These are phyloP conservation scores for Serpula lacrymans DNA, from an alignment of 768 basidiomycete species.

Conservation along the genomic window DNA sequence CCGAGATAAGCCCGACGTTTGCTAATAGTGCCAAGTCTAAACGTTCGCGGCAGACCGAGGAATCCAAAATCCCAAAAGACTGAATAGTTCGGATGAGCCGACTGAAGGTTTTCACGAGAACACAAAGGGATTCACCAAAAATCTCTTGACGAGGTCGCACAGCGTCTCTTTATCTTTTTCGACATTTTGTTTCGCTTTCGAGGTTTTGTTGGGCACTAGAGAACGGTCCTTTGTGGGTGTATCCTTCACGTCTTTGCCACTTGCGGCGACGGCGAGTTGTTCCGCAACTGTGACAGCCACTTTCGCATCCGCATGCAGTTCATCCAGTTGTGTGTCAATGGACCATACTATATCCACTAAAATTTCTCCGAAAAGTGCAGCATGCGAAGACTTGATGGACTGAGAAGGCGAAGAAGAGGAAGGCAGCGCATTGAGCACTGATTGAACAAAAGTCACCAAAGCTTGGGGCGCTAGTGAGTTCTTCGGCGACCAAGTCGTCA, in stretches of 20 bases:
- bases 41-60: conserved; percentile 67
- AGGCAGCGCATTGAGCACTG: conserved; percentile 57
- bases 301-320: conserved; percentile 57
- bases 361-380: conserved; percentile 56
- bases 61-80: conserved; percentile 55
- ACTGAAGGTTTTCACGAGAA: background rate
- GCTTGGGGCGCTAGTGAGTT: conserved; percentile 43
- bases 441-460: conserved; percentile 63
- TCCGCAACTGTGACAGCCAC: conserved; percentile 32
- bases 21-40: conserved; percentile 65
- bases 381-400: conserved; percentile 35
- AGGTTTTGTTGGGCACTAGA: conserved; percentile 24
- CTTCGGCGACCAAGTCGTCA: conserved; percentile 53
- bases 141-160: conserved; percentile 51
- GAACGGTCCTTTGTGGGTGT: conserved; percentile 7
- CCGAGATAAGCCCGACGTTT: conserved; percentile 63
- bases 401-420: conserved; percentile 57
- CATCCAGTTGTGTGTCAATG: conserved; percentile 73
- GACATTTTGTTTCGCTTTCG: conserved; percentile 46
- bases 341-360: conserved; percentile 84
- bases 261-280: conserved; percentile 23
- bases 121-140: conserved; percentile 47
- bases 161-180: conserved; percentile 66
- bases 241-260: conserved; percentile 18
- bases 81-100: conserved; percentile 23